phyloP scores from a whole-genome alignment of 2,329 filamentous ascomycete species.

The Dothidotthia symphoricarpi region DNA sequence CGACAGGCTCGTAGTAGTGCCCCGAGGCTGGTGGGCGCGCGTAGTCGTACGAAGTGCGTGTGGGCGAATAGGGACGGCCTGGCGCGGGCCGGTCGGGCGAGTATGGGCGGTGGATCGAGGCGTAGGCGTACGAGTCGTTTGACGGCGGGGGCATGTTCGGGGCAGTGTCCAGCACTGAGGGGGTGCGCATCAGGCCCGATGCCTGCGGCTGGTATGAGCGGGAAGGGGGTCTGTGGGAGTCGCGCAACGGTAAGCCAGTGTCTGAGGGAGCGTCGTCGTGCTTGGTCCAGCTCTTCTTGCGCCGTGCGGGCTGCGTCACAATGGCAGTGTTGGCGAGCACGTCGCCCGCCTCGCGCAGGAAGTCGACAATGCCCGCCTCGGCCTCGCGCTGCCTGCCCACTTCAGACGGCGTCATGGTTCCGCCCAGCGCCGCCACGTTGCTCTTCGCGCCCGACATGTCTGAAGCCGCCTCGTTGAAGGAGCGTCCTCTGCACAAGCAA shows the following conservation, averaged over 20 bases:
- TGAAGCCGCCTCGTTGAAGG: constrained; percentile 33
- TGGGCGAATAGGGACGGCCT: constrained; percentile 54
- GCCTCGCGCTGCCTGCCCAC: constrained; percentile 32
- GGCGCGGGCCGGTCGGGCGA: constrained; percentile 52
- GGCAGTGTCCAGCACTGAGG: constrained; percentile 52
- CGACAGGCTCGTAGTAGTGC: constrained; percentile 77
- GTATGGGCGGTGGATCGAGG: constrained; percentile 54
- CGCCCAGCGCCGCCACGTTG: constrained; percentile 36
- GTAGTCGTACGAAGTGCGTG: constrained; percentile 59
- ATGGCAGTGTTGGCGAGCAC: no score
- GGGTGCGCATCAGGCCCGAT: constrained; percentile 46
- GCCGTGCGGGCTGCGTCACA: no score
- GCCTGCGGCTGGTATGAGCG: constrained; percentile 51
- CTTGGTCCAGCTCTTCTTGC: no score
- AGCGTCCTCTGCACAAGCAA: constrained; percentile 27
- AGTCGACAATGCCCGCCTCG: constrained; percentile 45
- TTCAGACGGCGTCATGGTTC: constrained; percentile 24
- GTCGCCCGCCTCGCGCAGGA: constrained; percentile 44
- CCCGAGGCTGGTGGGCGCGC: constrained; percentile 68
- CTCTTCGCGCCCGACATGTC: constrained; percentile 35
- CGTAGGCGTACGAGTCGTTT: constrained; percentile 62
- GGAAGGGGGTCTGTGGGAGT: constrained; percentile 42
- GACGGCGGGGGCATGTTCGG: constrained; percentile 57
- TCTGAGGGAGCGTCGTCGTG: constrained; percentile 15
- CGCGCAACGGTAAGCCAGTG: constrained; percentile 40